Percentiles rank a stretch among this genome's conserved stretches.
Evolutionary conservation across 192 early-diverging fungal genomes (phyloP).

Genomic region (Thamnidium elegans): DNA sequence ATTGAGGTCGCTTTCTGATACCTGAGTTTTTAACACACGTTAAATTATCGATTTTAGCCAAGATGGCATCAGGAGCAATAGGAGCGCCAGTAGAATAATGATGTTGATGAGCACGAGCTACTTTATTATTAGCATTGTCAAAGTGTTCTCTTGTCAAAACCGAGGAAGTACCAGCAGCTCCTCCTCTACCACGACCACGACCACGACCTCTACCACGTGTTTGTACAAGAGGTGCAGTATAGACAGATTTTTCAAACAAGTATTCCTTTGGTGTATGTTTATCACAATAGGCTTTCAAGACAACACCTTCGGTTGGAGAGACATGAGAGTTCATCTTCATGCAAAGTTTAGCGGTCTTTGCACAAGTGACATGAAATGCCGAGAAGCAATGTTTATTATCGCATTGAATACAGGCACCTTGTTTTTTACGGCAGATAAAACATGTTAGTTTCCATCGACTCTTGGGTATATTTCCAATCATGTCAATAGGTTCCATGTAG

Average conservation of each 20-base stretch:
- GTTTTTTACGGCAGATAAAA: conserved; percentile 75
- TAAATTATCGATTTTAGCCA: conserved; percentile 40
- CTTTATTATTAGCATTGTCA: conserved; percentile 37
- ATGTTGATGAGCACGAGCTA: conserved; percentile 52
- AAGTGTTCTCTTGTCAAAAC: not conserved
- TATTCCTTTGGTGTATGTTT: conserved; percentile 78
- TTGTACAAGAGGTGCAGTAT: not conserved
- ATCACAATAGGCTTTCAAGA: conserved; percentile 81
- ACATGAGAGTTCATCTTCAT: conserved; percentile 74
- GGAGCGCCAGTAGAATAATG: conserved; percentile 60
- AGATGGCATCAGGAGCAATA: conserved; percentile 65
- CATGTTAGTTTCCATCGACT: conserved; percentile 85
- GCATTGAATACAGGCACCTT: conserved; percentile 95
- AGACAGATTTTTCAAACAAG: conserved; percentile 42
- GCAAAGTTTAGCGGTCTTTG: conserved; percentile 76
- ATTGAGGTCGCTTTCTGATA: conserved; percentile 45
- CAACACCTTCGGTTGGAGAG: conserved; percentile 56
- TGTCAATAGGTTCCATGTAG: conserved; percentile 98
- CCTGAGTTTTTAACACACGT: conserved; percentile 14
- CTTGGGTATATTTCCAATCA: conserved; percentile 81
- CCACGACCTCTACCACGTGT: not conserved
- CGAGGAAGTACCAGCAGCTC: not conserved
- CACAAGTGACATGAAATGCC: conserved; percentile 93
- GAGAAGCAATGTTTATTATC: conserved; percentile 81
- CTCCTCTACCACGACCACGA: not conserved